A percentile compares a stretch with the other conserved stretches of the same genome.
phyloP scores from a whole-genome alignment of 495 filamentous ascomycete species.

The Penicillium arizonense region DNA sequence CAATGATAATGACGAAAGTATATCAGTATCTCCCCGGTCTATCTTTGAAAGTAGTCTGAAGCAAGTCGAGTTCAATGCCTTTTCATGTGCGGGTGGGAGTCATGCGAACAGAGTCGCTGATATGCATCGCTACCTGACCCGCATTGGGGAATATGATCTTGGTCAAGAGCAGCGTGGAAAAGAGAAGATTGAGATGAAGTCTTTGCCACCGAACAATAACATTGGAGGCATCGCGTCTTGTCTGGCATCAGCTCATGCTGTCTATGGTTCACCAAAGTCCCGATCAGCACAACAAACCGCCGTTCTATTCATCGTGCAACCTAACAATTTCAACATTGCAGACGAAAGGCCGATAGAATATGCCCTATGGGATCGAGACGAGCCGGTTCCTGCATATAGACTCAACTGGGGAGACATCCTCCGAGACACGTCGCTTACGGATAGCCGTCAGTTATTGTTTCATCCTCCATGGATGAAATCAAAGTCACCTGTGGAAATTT shows the following conservation, averaged over 20 bases:
- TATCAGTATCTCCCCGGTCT: background rate
- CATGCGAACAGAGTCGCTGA: conserved; percentile 60
- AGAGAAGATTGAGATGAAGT: conserved; percentile 11
- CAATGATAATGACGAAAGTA: background rate
- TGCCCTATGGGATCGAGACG: conserved; percentile 47
- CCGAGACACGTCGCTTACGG: conserved; percentile 55
- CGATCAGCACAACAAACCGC: conserved; percentile 22
- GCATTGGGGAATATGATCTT: conserved; percentile 19
- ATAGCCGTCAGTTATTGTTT: conserved; percentile 67
- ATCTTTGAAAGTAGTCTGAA: conserved; percentile 50
- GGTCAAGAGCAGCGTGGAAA: background rate
- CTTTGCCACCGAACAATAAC: conserved; percentile 63
- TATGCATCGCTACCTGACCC: conserved; percentile 54
- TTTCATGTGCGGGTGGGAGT: conserved; percentile 74
- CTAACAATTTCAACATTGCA: conserved; percentile 78
- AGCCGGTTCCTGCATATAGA: conserved; percentile 47
- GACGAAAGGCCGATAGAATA: conserved; percentile 62
- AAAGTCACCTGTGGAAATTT: conserved; percentile 58
- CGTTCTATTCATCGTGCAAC: conserved; percentile 79
- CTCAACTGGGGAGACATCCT: conserved; percentile 65
- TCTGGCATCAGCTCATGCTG: conserved; percentile 61
- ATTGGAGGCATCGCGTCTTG: conserved; percentile 59
- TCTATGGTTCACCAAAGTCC: conserved; percentile 53
- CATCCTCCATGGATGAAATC: conserved; percentile 57
- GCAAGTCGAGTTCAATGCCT: conserved; percentile 92